Percentiles rank a stretch among this genome's conserved stretches.
Evolutionary conservation across 2,329 filamentous ascomycete species (phyloP).

Genomic region (Colletotrichum aenigma): DNA sequence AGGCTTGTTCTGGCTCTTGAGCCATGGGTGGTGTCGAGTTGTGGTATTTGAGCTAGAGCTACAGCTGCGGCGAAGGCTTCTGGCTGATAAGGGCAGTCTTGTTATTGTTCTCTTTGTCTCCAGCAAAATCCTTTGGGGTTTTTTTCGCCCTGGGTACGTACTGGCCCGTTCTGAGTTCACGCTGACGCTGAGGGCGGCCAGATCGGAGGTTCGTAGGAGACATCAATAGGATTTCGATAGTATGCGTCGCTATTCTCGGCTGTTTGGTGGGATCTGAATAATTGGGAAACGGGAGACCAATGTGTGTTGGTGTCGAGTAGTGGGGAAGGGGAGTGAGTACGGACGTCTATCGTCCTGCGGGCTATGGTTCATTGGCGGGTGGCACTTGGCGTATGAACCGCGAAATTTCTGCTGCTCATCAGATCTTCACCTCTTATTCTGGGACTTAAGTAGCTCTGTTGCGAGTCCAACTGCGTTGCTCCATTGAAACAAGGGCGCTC

Average conservation of each 20-base stretch:
- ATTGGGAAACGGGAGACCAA: not conserved
- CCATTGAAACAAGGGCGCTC: too few species aligned
- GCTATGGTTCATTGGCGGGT: too few species aligned
- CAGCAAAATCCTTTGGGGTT: rapidly evolving
- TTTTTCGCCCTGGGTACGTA: not conserved
- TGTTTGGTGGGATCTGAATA: not conserved
- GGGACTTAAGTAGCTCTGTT: too few species aligned
- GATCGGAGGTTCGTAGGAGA: not conserved
- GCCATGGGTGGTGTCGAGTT: rapidly evolving
- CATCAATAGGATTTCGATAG: too few species aligned
- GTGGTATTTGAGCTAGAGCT: not conserved
- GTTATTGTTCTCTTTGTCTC: rapidly evolving
- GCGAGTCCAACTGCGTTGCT: too few species aligned
- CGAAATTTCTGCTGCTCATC: too few species aligned
- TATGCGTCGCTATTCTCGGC: rapidly evolving
- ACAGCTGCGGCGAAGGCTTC: rapidly evolving
- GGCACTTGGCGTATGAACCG: too few species aligned
- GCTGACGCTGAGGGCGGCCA: rapidly evolving
- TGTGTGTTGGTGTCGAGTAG: not conserved
- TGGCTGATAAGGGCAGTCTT: not conserved
- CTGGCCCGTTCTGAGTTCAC: not conserved
- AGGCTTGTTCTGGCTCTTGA: not conserved
- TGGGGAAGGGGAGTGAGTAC: too few species aligned
- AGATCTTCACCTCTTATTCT: too few species aligned
- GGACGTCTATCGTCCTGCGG: too few species aligned